Base-by-base conservation (phyloP, 2,329 filamentous ascomycete species). In the Beauveria rudraprayagi region DNA sequence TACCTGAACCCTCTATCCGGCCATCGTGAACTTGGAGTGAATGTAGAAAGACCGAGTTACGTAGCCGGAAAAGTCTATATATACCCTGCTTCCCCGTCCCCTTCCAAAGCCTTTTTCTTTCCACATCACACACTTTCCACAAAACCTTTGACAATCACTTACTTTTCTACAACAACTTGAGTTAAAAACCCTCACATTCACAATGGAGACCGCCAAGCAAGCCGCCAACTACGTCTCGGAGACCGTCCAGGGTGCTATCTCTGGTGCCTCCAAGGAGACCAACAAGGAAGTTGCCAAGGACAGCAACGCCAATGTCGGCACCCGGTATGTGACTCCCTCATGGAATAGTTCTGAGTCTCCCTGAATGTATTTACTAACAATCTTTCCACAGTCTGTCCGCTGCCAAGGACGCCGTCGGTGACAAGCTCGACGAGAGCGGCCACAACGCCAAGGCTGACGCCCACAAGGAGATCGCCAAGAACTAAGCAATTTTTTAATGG, bases 211-310 rank as follows among this genome's bases (percentile, higher is more conserved):
- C 67, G 65, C 76, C 67, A 80, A 80, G 79, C 83, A 87, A 77
- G 81, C 80, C 71, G 81, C 76, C 77, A 88, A 87, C 83, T 88
- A 88, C 82, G 84, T 88, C 76, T 75, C 83, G 67, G 86, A 89
- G 81, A 77, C 78, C 67, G 72, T 87, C 70, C 81, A 87, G 78
- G 80, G 84, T 68, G 77, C 78, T 56, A 70, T 77, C 66, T 76
- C 80, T 64, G 78, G 79, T 68, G 79, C 81, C 65, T 83, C 79
- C 77, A 88, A 89, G 82, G 85, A 89, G 79, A 77, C 78, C 78
- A 89, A 89, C 84, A 89, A 89, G 83, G 72, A 79, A 67, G 77
- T 85, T 67, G 86, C 86, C 73, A 88, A 89, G 81, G 81, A 85
- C 71, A 70, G 70, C 72, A 77, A 86, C 69, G 80, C 77, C 66